A percentile compares a stretch with the other conserved stretches of the same genome.
These are phyloP conservation scores for Lycium ferocissimum DNA, from an alignment of 257 asterid genomes.

Conservation along the genomic window DNA sequence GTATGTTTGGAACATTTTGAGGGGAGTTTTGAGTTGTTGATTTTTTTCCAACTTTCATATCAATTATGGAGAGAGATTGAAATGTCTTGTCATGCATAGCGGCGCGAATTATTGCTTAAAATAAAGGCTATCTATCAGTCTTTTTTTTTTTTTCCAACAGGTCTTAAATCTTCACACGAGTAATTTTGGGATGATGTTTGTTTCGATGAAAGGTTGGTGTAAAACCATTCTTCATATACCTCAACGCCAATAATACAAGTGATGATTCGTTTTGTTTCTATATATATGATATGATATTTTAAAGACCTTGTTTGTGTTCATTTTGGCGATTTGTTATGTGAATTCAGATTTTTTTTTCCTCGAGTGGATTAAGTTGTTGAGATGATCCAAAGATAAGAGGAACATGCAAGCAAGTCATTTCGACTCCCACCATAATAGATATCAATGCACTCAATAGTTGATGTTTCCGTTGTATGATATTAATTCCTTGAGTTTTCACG, in stretches of 20 bases:
- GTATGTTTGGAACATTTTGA: not conserved
- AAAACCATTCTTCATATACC: not conserved
- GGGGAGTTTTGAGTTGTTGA: not conserved
- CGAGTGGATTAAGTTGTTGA: not conserved
- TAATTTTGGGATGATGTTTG: not conserved
- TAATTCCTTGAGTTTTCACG: not conserved
- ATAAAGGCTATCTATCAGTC: not conserved
- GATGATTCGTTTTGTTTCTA: slow-evolving; percentile 3
- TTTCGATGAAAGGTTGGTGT: not conserved
- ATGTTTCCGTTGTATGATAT: not conserved
- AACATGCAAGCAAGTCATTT: not conserved
- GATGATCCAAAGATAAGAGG: not conserved
- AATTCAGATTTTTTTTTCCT: not conserved
- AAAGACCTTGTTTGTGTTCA: not conserved
- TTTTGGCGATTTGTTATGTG: not conserved
- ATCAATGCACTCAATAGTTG: not conserved
- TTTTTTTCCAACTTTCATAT: not conserved
- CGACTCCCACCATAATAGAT: not conserved
- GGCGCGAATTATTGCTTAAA: not conserved
- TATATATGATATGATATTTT: not conserved
- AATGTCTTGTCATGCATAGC: not conserved
- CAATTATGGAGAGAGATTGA: not conserved
- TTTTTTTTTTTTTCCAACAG: too few relatives aligned
- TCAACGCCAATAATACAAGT: not conserved
- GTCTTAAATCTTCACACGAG: not conserved